phyloP scores from a whole-genome alignment of 2,329 filamentous ascomycete genomes.

The Fusarium virguliforme region DNA sequence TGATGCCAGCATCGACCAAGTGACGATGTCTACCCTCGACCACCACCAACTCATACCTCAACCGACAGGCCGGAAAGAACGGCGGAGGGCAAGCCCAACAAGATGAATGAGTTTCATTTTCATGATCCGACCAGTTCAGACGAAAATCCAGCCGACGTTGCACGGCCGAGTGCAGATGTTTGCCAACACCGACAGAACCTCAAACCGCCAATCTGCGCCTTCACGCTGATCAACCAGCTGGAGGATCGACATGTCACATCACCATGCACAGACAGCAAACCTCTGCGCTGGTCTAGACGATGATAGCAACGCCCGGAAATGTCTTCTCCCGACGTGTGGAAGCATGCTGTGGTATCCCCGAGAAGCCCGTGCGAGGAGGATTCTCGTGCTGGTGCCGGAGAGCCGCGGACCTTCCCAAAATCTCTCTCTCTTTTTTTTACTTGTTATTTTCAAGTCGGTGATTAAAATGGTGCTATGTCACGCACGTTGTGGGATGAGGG shows the following conservation, averaged over 20 bases:
- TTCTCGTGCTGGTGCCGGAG: constrained; percentile 10
- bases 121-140: constrained; percentile 2
- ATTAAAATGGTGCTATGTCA: constrained; percentile 29
- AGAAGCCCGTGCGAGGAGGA: not conserved
- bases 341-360: not conserved
- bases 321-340: not conserved
- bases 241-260: constrained; percentile 3
- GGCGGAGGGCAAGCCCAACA: not conserved
- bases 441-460: constrained; percentile 6
- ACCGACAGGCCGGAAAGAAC: not conserved
- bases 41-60: not conserved
- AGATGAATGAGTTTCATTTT: not conserved
- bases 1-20: not conserved
- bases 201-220: constrained; percentile 19
- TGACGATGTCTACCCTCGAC: not conserved
- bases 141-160: constrained; percentile 3
- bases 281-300: not conserved
- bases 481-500: constrained; percentile 24
- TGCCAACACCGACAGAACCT: constrained; percentile 10
- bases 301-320: not conserved
- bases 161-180: not conserved
- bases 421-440: not conserved
- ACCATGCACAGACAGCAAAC: constrained; percentile 4
- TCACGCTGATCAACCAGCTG: constrained; percentile 7
- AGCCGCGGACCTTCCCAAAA: not conserved